These are phyloP conservation scores for Chaetomium strumarium DNA, from an alignment of 2,329 filamentous ascomycete genomes.

Conservation along the genomic window DNA sequence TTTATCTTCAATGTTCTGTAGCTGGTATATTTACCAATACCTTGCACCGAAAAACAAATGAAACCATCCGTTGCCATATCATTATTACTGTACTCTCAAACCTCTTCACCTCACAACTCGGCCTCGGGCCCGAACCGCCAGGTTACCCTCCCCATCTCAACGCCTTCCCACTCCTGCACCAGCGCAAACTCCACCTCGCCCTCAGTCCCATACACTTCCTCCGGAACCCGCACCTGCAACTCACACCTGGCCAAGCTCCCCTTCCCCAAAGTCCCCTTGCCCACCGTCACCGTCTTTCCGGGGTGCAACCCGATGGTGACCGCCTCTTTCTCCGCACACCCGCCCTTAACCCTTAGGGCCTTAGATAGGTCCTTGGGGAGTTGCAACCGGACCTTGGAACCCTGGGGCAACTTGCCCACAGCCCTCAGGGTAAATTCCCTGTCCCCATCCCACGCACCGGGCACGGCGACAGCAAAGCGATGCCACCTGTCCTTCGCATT, in stretches of 20 bases:
- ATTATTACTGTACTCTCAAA: too few relatives aligned
- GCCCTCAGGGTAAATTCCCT: constrained; percentile 1
- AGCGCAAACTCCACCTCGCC: constrained; percentile 6
- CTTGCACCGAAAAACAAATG: too few relatives aligned
- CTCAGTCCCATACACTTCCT: not conserved
- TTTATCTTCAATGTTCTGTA: too few relatives aligned
- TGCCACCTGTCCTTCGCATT: not conserved
- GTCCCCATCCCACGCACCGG: constrained; percentile 6
- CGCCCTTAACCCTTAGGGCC: constrained; percentile 1
- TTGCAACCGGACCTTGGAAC: constrained; percentile 4
- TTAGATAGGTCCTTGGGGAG: constrained; percentile 3
- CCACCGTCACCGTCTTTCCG: not conserved
- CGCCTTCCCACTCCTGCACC: constrained; percentile 11
- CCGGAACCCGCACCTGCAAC: not conserved
- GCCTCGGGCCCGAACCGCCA: constrained; percentile 6
- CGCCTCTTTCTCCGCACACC: not conserved
- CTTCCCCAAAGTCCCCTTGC: not conserved
- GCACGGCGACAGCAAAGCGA: constrained; percentile 2
- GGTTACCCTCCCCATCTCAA: constrained; percentile 8
- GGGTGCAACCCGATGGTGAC: not conserved
- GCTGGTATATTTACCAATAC: too few relatives aligned
- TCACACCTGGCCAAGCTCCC: constrained; percentile 4
- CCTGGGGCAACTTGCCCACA: not conserved
- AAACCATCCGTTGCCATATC: too few relatives aligned
- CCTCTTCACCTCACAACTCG: not conserved